Evolutionary conservation across 305 asterid species (phyloP), one percentile per base, ranked within the genome.

Genomic region (Salvia sclarea): DNA sequence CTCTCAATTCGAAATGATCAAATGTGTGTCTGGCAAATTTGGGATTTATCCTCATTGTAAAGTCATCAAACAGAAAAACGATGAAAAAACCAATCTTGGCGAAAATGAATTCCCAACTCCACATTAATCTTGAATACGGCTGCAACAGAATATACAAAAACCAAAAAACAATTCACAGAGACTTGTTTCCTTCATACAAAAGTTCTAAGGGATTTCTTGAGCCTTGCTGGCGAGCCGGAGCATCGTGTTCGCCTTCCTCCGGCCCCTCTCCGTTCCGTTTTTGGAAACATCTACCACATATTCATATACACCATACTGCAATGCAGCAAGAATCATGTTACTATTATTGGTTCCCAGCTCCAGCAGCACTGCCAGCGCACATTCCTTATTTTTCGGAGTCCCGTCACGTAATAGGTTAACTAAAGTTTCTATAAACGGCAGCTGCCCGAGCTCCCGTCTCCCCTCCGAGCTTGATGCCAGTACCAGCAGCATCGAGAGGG

Each of bases 281-380:
- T 68, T 74, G 0, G 83, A 69, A 61, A 88, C 79, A 66, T 88
- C 96, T 18, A 79, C 78, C 37, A 91, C 67, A 61, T 74, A 79
- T 11, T 91, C 94, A 74, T 90, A 90, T 10, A 84, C 96, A 10
- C 98, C 96, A 21, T 76, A 88, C 61, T 93, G 96, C 70, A 88
- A 79, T 3, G 97, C 96, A 20, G 91, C 98, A 65, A 91, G 82
- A 30, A 88, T 76, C 64, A 87, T 74, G 62, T 91, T 83, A 1
- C 83, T 52, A 55, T 91, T 87, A 7, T 75, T 80, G 0, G 80
- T 67, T 25, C 95, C 87, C 47, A 94, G 75, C 77, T 87, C 96
- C 11, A 86, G 75, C 45, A 93, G 85, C 50, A 93, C 91, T 0
- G 96, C 95, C 0, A 81, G 62, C 12, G 98, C 96, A 16, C 97